Base-by-base conservation (phyloP, 495 filamentous ascomycete species). In the Podospora pseudopauciseta region DNA sequence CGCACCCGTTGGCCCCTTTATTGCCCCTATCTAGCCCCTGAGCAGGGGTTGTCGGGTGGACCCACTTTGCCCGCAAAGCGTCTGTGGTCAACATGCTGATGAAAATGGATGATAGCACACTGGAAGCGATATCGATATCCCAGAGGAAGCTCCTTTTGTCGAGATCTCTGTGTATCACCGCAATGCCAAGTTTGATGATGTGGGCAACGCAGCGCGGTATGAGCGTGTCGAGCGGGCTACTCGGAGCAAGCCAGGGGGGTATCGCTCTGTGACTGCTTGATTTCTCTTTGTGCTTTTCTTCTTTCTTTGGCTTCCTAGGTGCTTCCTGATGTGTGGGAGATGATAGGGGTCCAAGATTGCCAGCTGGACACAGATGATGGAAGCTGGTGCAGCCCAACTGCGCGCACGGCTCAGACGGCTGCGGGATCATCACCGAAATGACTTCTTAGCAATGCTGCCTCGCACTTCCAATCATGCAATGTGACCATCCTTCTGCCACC, bases 181-280 rank as follows among this genome's bases (percentile, higher is more conserved):
- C 15, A 26, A 58, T 20, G 55, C 55, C n/a, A 19, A 26, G 55
- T 58, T 58, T 26, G 55, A 58, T 23, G 55, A 58, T 20, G 55
- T 58, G 55, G 55, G 23, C n/a, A 19, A 58, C 18, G 6, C 55
- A 18, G 55, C 55, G 13, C 55, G n/a, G 55, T 58, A 58, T 20
- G 16, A 58, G 55, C 55, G 55, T 15, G 55, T 58, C 23, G 55
- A 19, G n/a, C 20, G 55, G 55, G 55, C 55, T 4, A 58, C 55
- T 7, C n/a, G 55, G 55, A 58, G n/a, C 55, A 58, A 58, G 55
- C 55, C n/a, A 15, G 55, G 55, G 20, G 55, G 55, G 20, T 58
- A 16, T 11, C 39, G 39, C 9, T 49, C 39, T 3, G 39, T 11
- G 13, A 49, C 39, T 49, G 39, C 39, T 13, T 49, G 39, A 16